These are phyloP conservation scores for Cladosporium sp. DNA, from an alignment of 2,329 filamentous ascomycete species.

Conservation along the genomic window DNA sequence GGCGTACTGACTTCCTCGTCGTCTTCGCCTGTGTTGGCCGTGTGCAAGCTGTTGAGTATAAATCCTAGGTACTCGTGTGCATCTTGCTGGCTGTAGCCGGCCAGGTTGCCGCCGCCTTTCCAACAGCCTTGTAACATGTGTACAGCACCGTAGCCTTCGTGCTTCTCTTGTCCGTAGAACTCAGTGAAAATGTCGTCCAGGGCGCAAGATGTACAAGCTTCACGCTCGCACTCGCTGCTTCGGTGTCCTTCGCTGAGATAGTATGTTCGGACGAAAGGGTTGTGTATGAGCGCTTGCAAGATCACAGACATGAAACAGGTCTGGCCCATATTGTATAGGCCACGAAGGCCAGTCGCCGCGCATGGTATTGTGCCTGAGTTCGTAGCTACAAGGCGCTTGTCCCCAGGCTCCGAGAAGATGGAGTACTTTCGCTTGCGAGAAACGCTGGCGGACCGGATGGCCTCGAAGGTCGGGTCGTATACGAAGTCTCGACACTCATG, in stretches of 20 bases:
- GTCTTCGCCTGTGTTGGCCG: slow-evolving; percentile 57
- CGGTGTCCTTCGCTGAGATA: slow-evolving; percentile 89
- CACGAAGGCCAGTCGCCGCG: slow-evolving; percentile 79
- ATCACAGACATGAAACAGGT: slow-evolving; percentile 98
- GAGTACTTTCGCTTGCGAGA: slow-evolving; percentile 63
- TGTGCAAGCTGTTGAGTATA: slow-evolving; percentile 84
- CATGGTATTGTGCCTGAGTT: slow-evolving; percentile 81
- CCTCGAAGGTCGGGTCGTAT: slow-evolving; percentile 76
- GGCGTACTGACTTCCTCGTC: slow-evolving; percentile 42
- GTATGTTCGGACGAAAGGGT: slow-evolving; percentile 84
- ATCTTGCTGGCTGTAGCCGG: slow-evolving; percentile 92
- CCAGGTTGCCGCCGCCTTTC: slow-evolving; percentile 65
- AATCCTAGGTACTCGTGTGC: slow-evolving; percentile 98
- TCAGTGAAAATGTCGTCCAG: slow-evolving; percentile 61
- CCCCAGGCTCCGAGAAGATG: slow-evolving; percentile 61
- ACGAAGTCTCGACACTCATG: slow-evolving; percentile 79
- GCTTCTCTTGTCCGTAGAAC: slow-evolving; percentile 67
- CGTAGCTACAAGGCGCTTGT: slow-evolving; percentile 66
- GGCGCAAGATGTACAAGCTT: slow-evolving; percentile 57
- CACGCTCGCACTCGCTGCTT: slow-evolving; percentile 63
- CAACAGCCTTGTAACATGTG: slow-evolving; percentile 86
- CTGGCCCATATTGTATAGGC: slow-evolving; percentile 96
- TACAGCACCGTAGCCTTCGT: slow-evolving; percentile 84
- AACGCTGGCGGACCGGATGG: slow-evolving; percentile 57
- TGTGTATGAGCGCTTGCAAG: slow-evolving; percentile 87